Conservation (phyloP, 108 stramenopile species). For the Asterionellopsis glacialis region DNA sequence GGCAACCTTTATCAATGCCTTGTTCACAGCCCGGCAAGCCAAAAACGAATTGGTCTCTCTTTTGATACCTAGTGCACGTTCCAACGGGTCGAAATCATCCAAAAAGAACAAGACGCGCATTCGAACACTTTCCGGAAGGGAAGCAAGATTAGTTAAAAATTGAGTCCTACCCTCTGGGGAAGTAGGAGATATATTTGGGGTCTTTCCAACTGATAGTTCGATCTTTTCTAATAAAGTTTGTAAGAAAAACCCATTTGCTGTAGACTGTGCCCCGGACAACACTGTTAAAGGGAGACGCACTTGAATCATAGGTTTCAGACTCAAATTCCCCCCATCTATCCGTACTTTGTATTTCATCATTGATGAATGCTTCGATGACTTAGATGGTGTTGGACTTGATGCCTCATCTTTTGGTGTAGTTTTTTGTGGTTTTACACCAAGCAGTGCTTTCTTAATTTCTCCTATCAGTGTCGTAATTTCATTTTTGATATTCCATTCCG, state of each 20-base stretch:
- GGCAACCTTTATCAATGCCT: slow-evolving; percentile 44
- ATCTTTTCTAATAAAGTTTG: slow-evolving; percentile 53
- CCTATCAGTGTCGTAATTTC: slow-evolving; percentile 9
- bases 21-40: slow-evolving; percentile 54
- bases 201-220: slow-evolving; percentile 40
- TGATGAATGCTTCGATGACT: slow-evolving; percentile 3
- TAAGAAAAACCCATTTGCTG: slow-evolving; percentile 45
- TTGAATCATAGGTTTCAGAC: slow-evolving; percentile 34
- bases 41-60: slow-evolving; percentile 53
- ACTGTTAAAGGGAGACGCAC: slow-evolving; percentile 45
- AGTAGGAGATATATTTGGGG: slow-evolving; percentile 1
- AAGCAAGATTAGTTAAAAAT: slow-evolving; percentile 39
- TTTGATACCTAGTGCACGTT: slow-evolving; percentile 52
- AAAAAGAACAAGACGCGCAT: slow-evolving; percentile 69
- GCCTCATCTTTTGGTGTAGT: slow-evolving; percentile 2
- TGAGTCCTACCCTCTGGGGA: not conserved
- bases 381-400: not conserved
- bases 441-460: slow-evolving; percentile 3
- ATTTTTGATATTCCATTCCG: slow-evolving; percentile 17
- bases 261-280: slow-evolving; percentile 40
- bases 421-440: not conserved
- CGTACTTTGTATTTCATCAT: slow-evolving; percentile 25
- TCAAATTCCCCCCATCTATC: slow-evolving; percentile 40
- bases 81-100: slow-evolving; percentile 52
- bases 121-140: slow-evolving; percentile 57